Base-by-base conservation (phyloP, 2,329 filamentous ascomycete species). In the Uncinocarpus reesii region DNA sequence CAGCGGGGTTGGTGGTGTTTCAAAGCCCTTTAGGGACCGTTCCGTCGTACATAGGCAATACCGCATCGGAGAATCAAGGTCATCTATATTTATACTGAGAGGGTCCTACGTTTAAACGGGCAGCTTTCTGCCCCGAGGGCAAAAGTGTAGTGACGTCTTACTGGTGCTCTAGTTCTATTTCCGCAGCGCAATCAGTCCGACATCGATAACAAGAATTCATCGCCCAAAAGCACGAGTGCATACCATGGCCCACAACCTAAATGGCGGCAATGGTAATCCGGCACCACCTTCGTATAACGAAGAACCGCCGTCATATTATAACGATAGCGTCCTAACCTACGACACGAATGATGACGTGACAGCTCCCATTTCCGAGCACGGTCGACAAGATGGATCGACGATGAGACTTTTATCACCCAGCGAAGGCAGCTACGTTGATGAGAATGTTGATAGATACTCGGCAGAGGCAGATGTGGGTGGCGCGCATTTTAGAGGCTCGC, bases 351-450 rank as follows among this genome's bases (percentile, higher is more conserved):
- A 64, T 31, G 62, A 62, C 23, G 58, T 60, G 15, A 26, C 42
- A 49, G 47, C 36, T 48, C 55, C 37, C 35, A 53, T 29, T 20
- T 55, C 26, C 58, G 43, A 43, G 2, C 40, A 47, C 29, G 41
- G 61, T 35, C 61, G 46, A 34, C 57, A 60, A 10, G 63, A 66
- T 57, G 62, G 62, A 20, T 59, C 65, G 7, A 70, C 71, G 0
- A 68, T 73, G 67, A 65, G 70, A 31, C 56, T 74, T 51, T 56
- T 74, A 23, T 69, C 70, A 4, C 65, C 65, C 7, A 43, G 52
- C 13, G 42, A 15, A 7, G 45, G 40, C 15, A 42, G 35, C 26
- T 42, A 34, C 23, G 42, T 38, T 16, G 45, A 34, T 13, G 38
- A 46, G 24, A 28, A 38, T 20, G 11, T 38, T 16, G 54, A 53